Base-by-base conservation (phyloP, 495 filamentous ascomycete species). In the Tuber aestivum region DNA sequence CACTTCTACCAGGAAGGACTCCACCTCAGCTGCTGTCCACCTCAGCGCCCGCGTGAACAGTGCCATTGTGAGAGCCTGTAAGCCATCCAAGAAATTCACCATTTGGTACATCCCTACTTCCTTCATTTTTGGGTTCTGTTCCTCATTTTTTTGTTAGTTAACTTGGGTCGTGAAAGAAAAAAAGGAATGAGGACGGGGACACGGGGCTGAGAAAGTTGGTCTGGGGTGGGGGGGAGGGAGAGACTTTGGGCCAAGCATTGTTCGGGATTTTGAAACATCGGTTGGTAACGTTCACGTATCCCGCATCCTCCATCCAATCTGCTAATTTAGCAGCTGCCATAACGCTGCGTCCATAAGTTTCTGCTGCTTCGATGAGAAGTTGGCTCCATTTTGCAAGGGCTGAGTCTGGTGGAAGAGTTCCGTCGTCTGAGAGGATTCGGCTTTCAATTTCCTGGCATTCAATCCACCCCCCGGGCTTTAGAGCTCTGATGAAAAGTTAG, bases 31-130 rank as follows among this genome's bases (percentile, higher is more conserved):
- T 48, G 75, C 70, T 44, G 83, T 83, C 84, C 84, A 85, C 9
- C 70, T 74, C n/a, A 83, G 70, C 16, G 73, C 76, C 38, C 84
- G 74, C 12, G 80, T 83, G 38, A 85, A 76, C 10, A 84, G 74
- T n/a, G 75, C 82, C 44, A 85, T 69, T 18, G 81, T 82, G 42
- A 85, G 72, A n/a, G 82, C 84, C 68, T 85, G 83, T 9, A 85
- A 71, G 16, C 84, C 84, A 41, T 84, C 82, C 14, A 83, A n/a
- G 71, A 83, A 75, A 41, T 84, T 80, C 16, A 83, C 23, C 69
- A 85, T 70, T 70, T 84, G 79, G 68, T 79, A 84, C 41, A 79
- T 80, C 41, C 84, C 84, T 69, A 84, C 79, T 73, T 84, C 83
- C 71, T 85, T 85, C 72, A 77, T 38, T 45, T 65, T 74, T 16